A percentile compares a stretch with the other conserved stretches of the same genome.
These are phyloP conservation scores for Monilinia laxa DNA, from an alignment of 2,329 filamentous ascomycete species.

Conservation along the genomic window DNA sequence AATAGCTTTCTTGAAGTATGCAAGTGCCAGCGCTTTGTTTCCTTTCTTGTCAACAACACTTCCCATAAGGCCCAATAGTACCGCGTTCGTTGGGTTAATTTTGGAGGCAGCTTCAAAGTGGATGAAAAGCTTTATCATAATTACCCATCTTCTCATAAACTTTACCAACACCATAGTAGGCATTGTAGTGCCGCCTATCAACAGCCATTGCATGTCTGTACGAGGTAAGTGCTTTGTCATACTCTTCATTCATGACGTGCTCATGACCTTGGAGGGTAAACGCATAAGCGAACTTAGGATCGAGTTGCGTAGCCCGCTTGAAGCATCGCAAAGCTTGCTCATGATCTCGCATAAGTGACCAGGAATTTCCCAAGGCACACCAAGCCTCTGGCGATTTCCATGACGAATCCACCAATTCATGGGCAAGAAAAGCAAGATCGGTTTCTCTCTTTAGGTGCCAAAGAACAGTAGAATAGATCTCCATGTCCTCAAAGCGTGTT, in stretches of 20 bases:
- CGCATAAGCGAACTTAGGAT: slow-evolving; percentile 89
- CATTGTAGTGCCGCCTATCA: slow-evolving; percentile 90
- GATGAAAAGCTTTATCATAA: slow-evolving; percentile 85
- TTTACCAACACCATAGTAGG: slow-evolving; percentile 86
- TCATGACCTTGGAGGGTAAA: slow-evolving; percentile 96
- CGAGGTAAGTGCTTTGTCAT: slow-evolving; percentile 85
- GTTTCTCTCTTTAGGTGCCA: slow-evolving; percentile 95
- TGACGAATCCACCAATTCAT: slow-evolving; percentile 82
- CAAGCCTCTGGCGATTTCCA: slow-evolving; percentile 92
- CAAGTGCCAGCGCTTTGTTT: slow-evolving; percentile 75
- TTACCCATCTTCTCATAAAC: slow-evolving; percentile 90
- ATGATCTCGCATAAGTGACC: slow-evolving; percentile 87
- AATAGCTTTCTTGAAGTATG: slow-evolving; percentile 81
- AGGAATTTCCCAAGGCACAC: slow-evolving; percentile 94
- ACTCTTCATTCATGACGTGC: slow-evolving; percentile 93
- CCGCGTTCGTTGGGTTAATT: slow-evolving; percentile 92
- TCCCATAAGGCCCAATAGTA: slow-evolving; percentile 90
- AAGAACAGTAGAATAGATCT: slow-evolving; percentile 97
- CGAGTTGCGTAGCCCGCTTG: slow-evolving; percentile 86
- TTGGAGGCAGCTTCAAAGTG: slow-evolving; percentile 85
- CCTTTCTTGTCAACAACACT: slow-evolving; percentile 86
- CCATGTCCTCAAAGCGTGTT: slow-evolving; percentile 88
- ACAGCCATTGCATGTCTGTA: slow-evolving; percentile 85
- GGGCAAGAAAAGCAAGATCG: slow-evolving; percentile 86
- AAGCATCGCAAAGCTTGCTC: slow-evolving; percentile 95